Base-by-base conservation (phyloP, 2,329 filamentous ascomycete species). In the Cladosporium sp. region DNA sequence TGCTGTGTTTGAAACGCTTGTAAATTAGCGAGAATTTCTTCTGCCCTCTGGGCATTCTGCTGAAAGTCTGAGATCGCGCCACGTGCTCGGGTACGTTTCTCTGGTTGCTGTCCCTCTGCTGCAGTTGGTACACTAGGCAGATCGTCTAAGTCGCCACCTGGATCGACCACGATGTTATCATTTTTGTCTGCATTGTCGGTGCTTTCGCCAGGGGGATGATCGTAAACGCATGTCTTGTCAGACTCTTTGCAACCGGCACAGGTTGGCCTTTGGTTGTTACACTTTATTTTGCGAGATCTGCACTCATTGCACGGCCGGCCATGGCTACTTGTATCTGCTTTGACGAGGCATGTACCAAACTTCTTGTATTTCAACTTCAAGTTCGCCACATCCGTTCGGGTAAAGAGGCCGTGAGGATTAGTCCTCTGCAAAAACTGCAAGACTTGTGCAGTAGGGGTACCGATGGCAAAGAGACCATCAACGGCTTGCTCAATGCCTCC, bases 291-390 rank as follows among this genome's bases (percentile, higher is more conserved):
- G 58, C 66, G 68, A 19, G 52, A 42, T 37, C 68, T 60, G 54
- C 69, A 71, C 3, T 58, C 42, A n/a, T 59, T 57, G 39, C 68
- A 70, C 9, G 68, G 22, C 10, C 57, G 24, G 49, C 59, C 45
- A 42, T 57, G 20, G 37, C 40, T 25, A 17, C 56, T 42, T 1
- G 47, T 40, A 7, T 64, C 63, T n/a, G 36, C 57, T 24, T 59
- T 53, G 25, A 63, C 50, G 7, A 62, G 58, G 50, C 66, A 71
- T 15, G 67, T 70, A 13, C 69, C 69, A 50, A 65, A 66, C 56
- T 69, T 70, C 48, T 67, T 69, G 56, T 58, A 70, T 53, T 68
- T 70, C 28, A 68, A 63, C 62, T 70, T 71, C 69, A 71, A 69
- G 50, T 71, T 71, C n/a, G 67, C 67, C 15, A 71, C 69, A 45